These are phyloP conservation scores for Arthrobotrys conoides DNA, from an alignment of 2,329 filamentous ascomycete genomes.

Conservation along the genomic window DNA sequence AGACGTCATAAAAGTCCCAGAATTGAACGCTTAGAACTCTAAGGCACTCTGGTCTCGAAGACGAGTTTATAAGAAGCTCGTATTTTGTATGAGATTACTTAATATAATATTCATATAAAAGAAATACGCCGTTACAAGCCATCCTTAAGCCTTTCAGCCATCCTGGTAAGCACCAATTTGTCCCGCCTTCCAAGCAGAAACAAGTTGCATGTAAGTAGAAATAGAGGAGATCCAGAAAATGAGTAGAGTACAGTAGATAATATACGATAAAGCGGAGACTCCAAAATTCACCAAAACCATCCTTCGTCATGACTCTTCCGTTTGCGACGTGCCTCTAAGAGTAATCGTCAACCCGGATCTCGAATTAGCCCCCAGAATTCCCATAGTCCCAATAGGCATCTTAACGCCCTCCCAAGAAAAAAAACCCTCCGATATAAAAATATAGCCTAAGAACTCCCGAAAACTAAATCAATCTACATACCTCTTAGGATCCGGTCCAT, in stretches of 20 bases:
- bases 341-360: background rate
- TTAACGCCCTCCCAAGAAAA: background rate
- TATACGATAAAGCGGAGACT: conserved; percentile 15
- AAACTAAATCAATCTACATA: conserved; percentile 29
- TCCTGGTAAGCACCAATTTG: conserved; percentile 1
- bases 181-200: background rate
- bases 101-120: background rate
- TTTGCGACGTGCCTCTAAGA: conserved; percentile 23
- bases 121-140: background rate
- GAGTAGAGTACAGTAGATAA: conserved; percentile 6
- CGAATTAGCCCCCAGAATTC: conserved; percentile 27
- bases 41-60: background rate
- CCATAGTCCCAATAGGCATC: background rate
- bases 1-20: conserved; percentile 5
- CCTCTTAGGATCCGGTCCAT: conserved; percentile 34
- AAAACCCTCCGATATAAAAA: background rate
- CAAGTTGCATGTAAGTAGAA: background rate
- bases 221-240: background rate
- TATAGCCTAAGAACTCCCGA: background rate
- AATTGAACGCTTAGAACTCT: background rate
- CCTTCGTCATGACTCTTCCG: conserved; percentile 21
- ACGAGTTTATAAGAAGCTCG: too few relatives aligned
- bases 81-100: background rate
- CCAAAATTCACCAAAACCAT: conserved; percentile 38
- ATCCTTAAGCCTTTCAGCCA: background rate